A percentile compares a stretch with the other conserved stretches of the same genome.
Conservation (phyloP, 331 rosid species). For the Prunus yedoensis region DNA sequence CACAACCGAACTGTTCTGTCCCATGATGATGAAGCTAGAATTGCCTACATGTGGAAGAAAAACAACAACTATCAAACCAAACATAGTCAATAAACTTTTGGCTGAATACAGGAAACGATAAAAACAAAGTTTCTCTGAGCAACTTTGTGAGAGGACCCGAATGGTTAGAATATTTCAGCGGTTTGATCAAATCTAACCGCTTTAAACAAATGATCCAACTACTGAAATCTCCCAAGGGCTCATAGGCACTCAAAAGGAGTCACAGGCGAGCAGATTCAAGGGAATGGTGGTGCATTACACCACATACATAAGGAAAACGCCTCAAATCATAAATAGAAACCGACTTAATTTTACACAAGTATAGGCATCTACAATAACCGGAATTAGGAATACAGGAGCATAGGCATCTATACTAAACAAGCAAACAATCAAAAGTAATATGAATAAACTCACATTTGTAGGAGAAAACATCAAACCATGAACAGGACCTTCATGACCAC, state of each 20-base stretch:
- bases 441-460: constrained; percentile 63
- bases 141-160: not conserved
- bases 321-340: not conserved
- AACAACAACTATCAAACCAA: not conserved
- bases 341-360: not conserved
- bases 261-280: not conserved
- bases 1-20: constrained; percentile 88
- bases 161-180: not conserved
- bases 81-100: not conserved
- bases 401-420: not conserved
- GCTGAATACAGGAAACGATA: not conserved
- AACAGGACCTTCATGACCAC: constrained; percentile 98
- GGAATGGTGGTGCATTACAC: too few species aligned
- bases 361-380: not conserved
- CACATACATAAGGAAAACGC: not conserved
- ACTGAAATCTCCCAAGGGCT: not conserved
- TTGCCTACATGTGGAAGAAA: constrained; percentile 42
- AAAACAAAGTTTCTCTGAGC: not conserved
- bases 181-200: not conserved
- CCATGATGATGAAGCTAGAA: constrained; percentile 94
- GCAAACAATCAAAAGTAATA: not conserved
- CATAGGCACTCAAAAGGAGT: not conserved
- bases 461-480: constrained; percentile 94
- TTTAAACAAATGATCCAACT: not conserved
- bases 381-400: not conserved